phyloP scores from a whole-genome alignment of 257 asterid species.

The Solanum sitiens region DNA sequence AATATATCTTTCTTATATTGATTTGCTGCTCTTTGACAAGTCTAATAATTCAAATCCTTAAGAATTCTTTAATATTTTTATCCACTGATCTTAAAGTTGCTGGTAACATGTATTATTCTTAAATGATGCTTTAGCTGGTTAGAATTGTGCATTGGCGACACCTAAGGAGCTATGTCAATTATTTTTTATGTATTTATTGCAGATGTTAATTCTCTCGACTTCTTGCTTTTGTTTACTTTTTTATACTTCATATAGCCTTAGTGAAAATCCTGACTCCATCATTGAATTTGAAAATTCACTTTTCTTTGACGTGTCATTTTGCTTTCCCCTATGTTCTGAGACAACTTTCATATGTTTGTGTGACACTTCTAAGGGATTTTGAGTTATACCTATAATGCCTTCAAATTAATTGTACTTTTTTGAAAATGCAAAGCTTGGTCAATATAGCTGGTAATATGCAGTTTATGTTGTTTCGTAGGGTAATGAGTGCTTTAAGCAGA shows the following conservation, averaged over 20 bases:
- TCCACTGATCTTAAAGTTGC: background rate
- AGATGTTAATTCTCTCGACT: no score
- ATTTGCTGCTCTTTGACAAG: background rate
- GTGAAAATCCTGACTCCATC: background rate
- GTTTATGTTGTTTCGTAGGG: conserved; percentile 34
- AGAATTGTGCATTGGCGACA: no score
- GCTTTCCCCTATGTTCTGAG: background rate
- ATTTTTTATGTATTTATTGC: no score
- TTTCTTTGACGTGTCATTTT: background rate
- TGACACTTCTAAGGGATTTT: background rate
- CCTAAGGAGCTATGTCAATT: no score
- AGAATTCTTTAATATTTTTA: background rate
- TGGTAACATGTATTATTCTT: no score
- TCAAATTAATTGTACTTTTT: background rate
- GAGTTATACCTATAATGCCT: background rate
- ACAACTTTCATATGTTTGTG: background rate
- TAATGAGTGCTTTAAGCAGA: conserved; percentile 74
- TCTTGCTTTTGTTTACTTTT: background rate
- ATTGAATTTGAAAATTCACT: background rate
- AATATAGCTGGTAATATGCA: background rate
- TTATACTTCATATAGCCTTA: no score
- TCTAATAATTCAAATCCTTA: background rate
- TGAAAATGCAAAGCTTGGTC: background rate
- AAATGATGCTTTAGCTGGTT: no score
- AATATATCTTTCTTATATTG: no score